phyloP scores from a whole-genome alignment of 1,139 yeast genomes.

The Suhomyces ambrosiae region DNA sequence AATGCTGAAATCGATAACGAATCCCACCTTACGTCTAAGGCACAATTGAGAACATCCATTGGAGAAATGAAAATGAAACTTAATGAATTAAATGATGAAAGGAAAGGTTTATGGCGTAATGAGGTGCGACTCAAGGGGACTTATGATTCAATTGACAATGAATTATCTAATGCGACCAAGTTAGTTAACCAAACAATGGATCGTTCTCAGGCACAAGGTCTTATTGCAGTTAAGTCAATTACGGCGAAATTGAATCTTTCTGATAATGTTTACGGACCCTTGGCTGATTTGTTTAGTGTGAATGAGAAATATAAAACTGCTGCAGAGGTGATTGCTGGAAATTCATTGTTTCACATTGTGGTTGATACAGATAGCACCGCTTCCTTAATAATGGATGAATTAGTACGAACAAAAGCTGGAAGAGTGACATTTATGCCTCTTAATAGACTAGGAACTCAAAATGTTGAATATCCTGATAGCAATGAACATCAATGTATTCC shows the following conservation, averaged over 20 bases:
- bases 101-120: constrained; percentile 79
- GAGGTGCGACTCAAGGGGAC: constrained; percentile 65
- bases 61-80: constrained; percentile 41
- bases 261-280: constrained; percentile 73
- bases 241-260: constrained; percentile 55
- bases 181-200: constrained; percentile 73
- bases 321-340: constrained; percentile 88
- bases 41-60: constrained; percentile 37
- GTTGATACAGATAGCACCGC: constrained; percentile 91
- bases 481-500: constrained; percentile 66
- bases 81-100: constrained; percentile 57
- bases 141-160: constrained; percentile 56
- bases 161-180: constrained; percentile 59
- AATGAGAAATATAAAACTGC: constrained; percentile 84
- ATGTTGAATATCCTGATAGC: constrained; percentile 54
- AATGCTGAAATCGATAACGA: constrained; percentile 31
- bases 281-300: constrained; percentile 80
- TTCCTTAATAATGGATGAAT: constrained; percentile 71
- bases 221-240: constrained; percentile 65
- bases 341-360: constrained; percentile 80
- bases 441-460: constrained; percentile 56
- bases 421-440: constrained; percentile 90
- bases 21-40: constrained; percentile 21
- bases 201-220: constrained; percentile 67
- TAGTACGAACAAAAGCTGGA: constrained; percentile 71